Base-by-base conservation (phyloP, 441 rosid genomes). In the Melianthus villosus region DNA sequence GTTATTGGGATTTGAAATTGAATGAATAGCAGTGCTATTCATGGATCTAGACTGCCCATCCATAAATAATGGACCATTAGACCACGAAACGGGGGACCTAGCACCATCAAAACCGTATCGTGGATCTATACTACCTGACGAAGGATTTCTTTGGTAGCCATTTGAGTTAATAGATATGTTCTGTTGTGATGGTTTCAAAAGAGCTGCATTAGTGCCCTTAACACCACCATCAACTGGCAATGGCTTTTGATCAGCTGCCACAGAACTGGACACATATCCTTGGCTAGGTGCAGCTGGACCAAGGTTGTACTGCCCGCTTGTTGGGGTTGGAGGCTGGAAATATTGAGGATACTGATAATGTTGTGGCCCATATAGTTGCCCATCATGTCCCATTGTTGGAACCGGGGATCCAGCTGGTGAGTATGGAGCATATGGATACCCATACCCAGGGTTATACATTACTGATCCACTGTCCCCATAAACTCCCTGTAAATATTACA, bases 281-380 rank as follows among this genome's bases (percentile, higher is more conserved):
- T 68, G 82, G 16, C 69, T 31, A 40, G 71, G 58, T 4, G 65
- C 50, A 40, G 62, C 54, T 11, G 56, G 69, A 54, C 50, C 59
- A 12, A 82, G 60, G 28, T 64, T 62, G 49, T 62, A 75, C 0
- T 78, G 63, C n/a, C 62, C 75, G 54, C 64, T 67, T 26, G 53
- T 56, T 10, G 79, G 69, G 18, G 69, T 51, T 51, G 72, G 48
- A 0, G 78, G 77, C 48, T 65, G 77, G 44, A 73, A 76, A 47
- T 64, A 79, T 23, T 67, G 53, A 54, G 67, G 69, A 59, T 82
- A 82, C 54, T 79, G 91, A 34, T 82, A 82, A 46, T 82, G 79
- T 41, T 79, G 94, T 34, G 73, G 73, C 38, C 72, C 94, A 40
- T 76, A 79, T 10, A 77, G 51, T 46, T 73, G 94, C 32, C 73